These are phyloP conservation scores for Nematodospora valgi DNA, from an alignment of 805 yeast species.

Conservation along the genomic window DNA sequence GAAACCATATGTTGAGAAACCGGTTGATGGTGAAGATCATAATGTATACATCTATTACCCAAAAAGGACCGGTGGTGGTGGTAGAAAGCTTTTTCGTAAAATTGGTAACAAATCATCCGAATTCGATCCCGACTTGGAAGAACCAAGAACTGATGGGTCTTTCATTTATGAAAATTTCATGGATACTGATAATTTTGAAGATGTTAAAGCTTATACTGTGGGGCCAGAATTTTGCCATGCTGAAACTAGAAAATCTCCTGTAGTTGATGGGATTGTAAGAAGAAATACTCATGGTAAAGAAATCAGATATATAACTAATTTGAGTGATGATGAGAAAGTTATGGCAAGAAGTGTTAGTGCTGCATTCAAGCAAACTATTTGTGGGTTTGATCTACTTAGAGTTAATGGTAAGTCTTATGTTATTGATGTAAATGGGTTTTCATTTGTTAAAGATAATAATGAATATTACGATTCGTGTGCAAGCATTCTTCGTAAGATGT, in stretches of 20 bases:
- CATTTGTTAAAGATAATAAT: conserved; percentile 90
- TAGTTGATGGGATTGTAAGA: conserved; percentile 97
- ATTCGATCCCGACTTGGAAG: conserved; percentile 73
- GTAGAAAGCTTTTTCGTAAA: conserved; percentile 87
- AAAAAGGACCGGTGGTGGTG: conserved; percentile 92
- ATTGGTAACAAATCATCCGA: conserved; percentile 97
- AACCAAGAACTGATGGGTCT: conserved; percentile 86
- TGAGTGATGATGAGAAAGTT: conserved; percentile 66
- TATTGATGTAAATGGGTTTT: conserved; percentile 96
- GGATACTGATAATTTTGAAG: conserved; percentile 98
- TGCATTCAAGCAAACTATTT: conserved; percentile 86
- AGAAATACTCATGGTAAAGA: conserved; percentile 98
- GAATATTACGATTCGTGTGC: conserved; percentile 85
- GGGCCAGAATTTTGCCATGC: conserved; percentile 93
- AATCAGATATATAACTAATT: conserved; percentile 81
- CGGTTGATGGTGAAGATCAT: conserved; percentile 98
- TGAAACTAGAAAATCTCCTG: conserved; percentile 97
- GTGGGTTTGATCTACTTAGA: conserved; percentile 93
- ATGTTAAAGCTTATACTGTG: conserved; percentile 97
- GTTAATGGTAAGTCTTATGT: conserved; percentile 87
- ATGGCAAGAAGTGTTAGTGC: conserved; percentile 78
- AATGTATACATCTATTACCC: conserved; percentile 92
- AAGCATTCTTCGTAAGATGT: conserved; percentile 68
- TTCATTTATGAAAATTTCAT: conserved; percentile 90
- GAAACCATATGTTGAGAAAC: conserved; percentile 97